phyloP scores from a whole-genome alignment of 768 basidiomycete genomes.

The Pleurotus citrinopileatus region DNA sequence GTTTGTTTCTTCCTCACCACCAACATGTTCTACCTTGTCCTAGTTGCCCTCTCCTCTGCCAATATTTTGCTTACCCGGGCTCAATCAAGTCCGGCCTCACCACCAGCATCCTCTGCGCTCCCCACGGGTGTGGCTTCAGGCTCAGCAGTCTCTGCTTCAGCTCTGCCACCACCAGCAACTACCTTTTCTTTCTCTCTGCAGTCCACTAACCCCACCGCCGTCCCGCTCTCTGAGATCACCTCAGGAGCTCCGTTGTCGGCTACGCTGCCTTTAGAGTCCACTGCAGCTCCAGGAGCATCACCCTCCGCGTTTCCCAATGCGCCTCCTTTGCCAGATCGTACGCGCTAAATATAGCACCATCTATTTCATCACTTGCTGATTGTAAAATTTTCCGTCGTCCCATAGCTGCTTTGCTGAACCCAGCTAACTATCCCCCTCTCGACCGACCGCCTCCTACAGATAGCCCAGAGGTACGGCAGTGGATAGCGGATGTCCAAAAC shows the following conservation, averaged over 20 bases:
- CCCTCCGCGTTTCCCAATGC: conserved; percentile 54
- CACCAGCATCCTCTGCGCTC: conserved; percentile 6
- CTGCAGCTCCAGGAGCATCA: conserved; percentile 44
- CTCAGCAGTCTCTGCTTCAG: conserved; percentile 16
- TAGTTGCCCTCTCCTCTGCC: conserved; percentile 6
- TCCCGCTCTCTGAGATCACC: conserved; percentile 50
- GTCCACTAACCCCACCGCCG: conserved; percentile 58
- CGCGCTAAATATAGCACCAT: conserved; percentile 16
- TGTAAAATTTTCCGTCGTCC: conserved; percentile 1
- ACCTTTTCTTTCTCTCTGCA: conserved; percentile 41
- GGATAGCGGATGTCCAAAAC: conserved; percentile 60
- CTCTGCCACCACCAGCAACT: conserved; percentile 25
- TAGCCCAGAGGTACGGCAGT: conserved; percentile 62
- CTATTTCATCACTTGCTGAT: neutral
- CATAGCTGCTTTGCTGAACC: conserved; percentile 40
- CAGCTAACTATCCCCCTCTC: conserved; percentile 63
- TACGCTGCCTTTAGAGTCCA: conserved; percentile 44
- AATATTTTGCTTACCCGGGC: conserved; percentile 8
- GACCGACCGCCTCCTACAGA: conserved; percentile 60
- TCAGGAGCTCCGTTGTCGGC: conserved; percentile 37
- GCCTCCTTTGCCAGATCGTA: conserved; percentile 58
- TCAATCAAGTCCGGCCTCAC: neutral
- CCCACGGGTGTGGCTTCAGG: conserved; percentile 15
- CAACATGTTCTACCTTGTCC: conserved; percentile 6
- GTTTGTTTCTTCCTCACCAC: conserved; percentile 16